phyloP scores from a whole-genome alignment of 306 rosid genomes.

The Quillaja saponaria region DNA sequence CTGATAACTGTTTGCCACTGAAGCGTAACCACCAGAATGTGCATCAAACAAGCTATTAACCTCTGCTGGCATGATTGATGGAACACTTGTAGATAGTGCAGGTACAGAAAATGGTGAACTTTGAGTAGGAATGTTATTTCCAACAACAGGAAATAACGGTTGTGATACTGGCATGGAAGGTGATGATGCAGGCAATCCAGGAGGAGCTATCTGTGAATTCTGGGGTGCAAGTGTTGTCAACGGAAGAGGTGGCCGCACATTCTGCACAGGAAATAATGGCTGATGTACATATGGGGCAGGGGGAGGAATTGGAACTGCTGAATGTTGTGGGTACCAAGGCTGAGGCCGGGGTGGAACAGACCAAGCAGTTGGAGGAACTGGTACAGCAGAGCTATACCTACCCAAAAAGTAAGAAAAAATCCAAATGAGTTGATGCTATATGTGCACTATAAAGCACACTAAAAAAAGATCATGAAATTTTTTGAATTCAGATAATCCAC shows the following conservation, averaged over 20 bases:
- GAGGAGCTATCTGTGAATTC: slow-evolving; percentile 67
- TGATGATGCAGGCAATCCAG: slow-evolving; percentile 74
- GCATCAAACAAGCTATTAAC: slow-evolving; percentile 53
- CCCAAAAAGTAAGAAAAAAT: slow-evolving; percentile 4
- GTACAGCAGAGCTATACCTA: slow-evolving; percentile 72
- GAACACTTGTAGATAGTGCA: slow-evolving; percentile 51
- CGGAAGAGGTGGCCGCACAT: slow-evolving; percentile 65
- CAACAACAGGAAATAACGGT: slow-evolving; percentile 96
- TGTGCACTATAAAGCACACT: not conserved
- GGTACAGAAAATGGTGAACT: slow-evolving; percentile 66
- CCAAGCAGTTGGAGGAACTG: slow-evolving; percentile 70
- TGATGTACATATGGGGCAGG: slow-evolving; percentile 70
- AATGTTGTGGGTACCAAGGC: slow-evolving; percentile 80
- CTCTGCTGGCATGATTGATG: slow-evolving; percentile 46
- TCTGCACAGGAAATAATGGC: slow-evolving; percentile 98
- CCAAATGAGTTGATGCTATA: slow-evolving; percentile 1
- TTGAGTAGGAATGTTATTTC: slow-evolving; percentile 61
- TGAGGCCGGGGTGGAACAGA: slow-evolving; percentile 79
- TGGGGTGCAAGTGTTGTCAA: slow-evolving; percentile 53
- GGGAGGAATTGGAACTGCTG: slow-evolving; percentile 71
- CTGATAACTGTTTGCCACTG: slow-evolving; percentile 45
- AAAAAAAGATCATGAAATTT: slow-evolving; percentile 7
- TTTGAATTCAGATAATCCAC: slow-evolving; percentile 8
- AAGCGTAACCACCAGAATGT: slow-evolving; percentile 50
- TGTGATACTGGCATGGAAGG: slow-evolving; percentile 75